Conservation (phyloP, 345 rosid genomes). For the Ceriops tagal region DNA sequence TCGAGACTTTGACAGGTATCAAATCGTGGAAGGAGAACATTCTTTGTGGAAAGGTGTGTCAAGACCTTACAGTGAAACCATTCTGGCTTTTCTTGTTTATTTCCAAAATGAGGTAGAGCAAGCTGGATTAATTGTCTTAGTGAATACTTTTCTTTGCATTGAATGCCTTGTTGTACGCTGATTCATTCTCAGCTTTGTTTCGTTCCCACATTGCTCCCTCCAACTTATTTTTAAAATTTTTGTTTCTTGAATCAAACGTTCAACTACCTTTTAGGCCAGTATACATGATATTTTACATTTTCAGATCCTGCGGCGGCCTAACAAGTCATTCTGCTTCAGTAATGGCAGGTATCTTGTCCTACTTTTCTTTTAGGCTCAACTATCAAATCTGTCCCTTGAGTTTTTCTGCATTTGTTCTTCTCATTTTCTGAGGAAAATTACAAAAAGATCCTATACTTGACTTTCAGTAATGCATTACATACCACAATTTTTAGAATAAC, state of each 20-base stretch:
- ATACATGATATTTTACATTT: conserved; percentile 4
- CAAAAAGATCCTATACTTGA: no score
- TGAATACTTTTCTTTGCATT: no score
- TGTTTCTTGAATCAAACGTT: neutral
- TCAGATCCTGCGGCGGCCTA: conserved; percentile 79
- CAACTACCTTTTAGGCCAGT: neutral
- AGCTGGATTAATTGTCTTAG: neutral
- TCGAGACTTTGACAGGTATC: conserved; percentile 66
- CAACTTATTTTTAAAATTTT: neutral
- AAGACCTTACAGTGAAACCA: conserved; percentile 87
- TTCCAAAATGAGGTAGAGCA: conserved; percentile 81
- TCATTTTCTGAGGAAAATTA: no score
- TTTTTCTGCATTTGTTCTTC: neutral
- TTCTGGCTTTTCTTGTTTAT: conserved; percentile 78
- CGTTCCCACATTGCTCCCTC: no score
- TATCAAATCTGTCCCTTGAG: neutral
- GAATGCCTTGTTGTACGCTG: no score
- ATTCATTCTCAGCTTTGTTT: no score
- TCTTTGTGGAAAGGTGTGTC: conserved; percentile 81
- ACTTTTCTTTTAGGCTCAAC: neutral
- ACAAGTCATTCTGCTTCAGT: conserved; percentile 80
- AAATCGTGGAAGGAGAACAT: conserved; percentile 71
- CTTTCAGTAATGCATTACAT: no score
- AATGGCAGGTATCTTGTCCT: conserved; percentile 73
- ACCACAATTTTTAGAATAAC: no score